A percentile compares a stretch with the other conserved stretches of the same genome.
These are phyloP conservation scores for Calocybe cyanea DNA, from an alignment of 768 basidiomycete genomes.

Conservation along the genomic window DNA sequence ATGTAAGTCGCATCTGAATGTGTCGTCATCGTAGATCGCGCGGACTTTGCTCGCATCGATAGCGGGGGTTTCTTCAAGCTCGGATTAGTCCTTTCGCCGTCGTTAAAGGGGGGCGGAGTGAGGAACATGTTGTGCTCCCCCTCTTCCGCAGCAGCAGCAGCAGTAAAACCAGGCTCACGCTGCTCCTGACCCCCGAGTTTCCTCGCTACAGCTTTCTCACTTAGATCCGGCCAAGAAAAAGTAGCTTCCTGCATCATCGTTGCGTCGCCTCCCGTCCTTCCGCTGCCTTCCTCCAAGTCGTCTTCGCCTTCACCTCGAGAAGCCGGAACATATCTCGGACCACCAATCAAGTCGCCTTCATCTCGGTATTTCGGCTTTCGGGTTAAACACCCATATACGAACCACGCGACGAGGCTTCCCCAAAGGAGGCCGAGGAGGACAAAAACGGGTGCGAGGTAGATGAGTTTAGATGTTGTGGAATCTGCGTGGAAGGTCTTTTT, in stretches of 20 bases:
- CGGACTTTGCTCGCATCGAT: constrained; percentile 11
- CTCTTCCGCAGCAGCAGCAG: no score
- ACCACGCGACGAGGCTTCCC: constrained; percentile 29
- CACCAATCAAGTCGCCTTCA: constrained; percentile 12
- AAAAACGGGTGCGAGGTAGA: constrained; percentile 28
- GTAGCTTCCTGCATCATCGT: constrained; percentile 10
- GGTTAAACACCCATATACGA: constrained; percentile 31
- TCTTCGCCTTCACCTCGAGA: constrained; percentile 4
- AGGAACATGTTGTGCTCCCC: constrained; percentile 26
- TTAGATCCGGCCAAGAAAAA: constrained; percentile 16
- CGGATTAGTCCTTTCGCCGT: no score
- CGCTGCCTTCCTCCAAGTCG: constrained; percentile 8
- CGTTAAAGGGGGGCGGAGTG: constrained; percentile 9
- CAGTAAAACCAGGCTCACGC: no score
- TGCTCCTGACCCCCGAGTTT: not conserved
- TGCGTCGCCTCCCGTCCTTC: constrained; percentile 7
- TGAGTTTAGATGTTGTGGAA: constrained; percentile 8
- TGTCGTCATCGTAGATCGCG: constrained; percentile 11
- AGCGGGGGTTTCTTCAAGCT: constrained; percentile 2
- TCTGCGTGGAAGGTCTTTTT: constrained; percentile 2
- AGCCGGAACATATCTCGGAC: constrained; percentile 23
- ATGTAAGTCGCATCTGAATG: constrained; percentile 7
- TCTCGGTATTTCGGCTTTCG: constrained; percentile 15
- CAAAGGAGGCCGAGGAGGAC: constrained; percentile 27
- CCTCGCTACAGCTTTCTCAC: constrained; percentile 1